Conservation (phyloP, 805 yeast genomes). For the Cyberlindnera nakhonratchasimensis region DNA sequence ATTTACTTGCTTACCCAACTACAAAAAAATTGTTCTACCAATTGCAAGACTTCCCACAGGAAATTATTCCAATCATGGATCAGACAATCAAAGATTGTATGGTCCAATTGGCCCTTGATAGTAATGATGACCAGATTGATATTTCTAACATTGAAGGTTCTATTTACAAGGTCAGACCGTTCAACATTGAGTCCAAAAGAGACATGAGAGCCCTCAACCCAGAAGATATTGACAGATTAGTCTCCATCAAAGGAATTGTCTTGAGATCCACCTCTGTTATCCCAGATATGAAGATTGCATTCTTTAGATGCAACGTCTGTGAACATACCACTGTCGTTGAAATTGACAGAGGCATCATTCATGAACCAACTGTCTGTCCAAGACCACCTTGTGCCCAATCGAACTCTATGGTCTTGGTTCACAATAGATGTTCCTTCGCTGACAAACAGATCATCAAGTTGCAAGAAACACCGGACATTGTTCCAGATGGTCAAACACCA, state of each 20-base stretch:
- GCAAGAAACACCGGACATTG: conserved; percentile 94
- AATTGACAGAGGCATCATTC: conserved; percentile 90
- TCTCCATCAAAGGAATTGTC: conserved; percentile 86
- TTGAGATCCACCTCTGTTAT: conserved; percentile 85
- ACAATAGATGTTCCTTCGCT: conserved; percentile 88
- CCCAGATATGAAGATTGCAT: conserved; percentile 97
- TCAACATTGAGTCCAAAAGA: conserved; percentile 62
- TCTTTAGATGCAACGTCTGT: conserved; percentile 92
- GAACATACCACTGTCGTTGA: conserved; percentile 89
- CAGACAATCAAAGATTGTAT: conserved; percentile 89
- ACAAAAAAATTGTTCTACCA: conserved; percentile 82
- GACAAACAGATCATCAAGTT: conserved; percentile 92
- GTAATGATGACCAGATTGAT: conserved; percentile 42
- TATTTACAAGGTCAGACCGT: conserved; percentile 87
- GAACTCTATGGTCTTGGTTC: conserved; percentile 86
- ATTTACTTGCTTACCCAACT: conserved; percentile 69
- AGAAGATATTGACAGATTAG: conserved; percentile 88
- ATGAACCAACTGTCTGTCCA: conserved; percentile 94
- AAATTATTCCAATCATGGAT: conserved; percentile 96
- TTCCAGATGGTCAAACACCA: conserved; percentile 98
- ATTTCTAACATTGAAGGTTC: conserved; percentile 71
- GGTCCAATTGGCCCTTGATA: conserved; percentile 65
- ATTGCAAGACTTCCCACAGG: conserved; percentile 90
- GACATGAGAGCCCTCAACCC: conserved; percentile 96
- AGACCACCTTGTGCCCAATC: conserved; percentile 76